Conservation (phyloP, 225 moss, liverwort and hornwort genomes). For the Climacium dendroides region DNA sequence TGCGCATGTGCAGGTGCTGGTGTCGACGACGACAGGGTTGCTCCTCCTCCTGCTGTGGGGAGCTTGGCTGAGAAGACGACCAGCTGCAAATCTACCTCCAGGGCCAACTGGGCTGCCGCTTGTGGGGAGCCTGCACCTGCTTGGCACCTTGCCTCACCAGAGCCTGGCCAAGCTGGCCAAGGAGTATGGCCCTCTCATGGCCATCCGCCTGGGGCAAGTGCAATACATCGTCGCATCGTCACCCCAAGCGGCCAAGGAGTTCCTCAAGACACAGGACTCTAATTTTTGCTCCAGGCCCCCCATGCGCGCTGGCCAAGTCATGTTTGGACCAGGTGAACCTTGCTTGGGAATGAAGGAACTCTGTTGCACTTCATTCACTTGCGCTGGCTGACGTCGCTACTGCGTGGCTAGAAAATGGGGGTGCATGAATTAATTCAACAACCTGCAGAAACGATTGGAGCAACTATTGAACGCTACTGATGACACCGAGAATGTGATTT, state of each 20-base stretch:
- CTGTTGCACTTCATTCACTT: not conserved
- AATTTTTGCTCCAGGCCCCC: not conserved
- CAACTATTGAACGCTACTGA: not conserved
- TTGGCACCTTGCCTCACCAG: not conserved
- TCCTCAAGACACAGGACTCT: not conserved
- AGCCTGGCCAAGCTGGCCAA: not conserved
- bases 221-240: not conserved
- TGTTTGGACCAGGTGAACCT: not conserved
- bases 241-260: not conserved
- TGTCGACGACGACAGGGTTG: not conserved
- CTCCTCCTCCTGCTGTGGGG: not conserved
- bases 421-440: not conserved
- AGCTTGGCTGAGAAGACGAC: not conserved
- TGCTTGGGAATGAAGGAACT: not conserved
- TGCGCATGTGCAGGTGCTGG: not conserved
- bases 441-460: not conserved
- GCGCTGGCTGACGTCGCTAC: not conserved
- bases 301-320: not conserved
- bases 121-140: not conserved
- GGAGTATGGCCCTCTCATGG: constrained; percentile 5
- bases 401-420: not conserved
- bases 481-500: not conserved
- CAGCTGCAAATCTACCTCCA: not conserved
- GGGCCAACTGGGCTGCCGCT: not conserved
- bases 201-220: not conserved